Conservation (phyloP, 805 yeast species). For the Blastobotrys muscicola region DNA sequence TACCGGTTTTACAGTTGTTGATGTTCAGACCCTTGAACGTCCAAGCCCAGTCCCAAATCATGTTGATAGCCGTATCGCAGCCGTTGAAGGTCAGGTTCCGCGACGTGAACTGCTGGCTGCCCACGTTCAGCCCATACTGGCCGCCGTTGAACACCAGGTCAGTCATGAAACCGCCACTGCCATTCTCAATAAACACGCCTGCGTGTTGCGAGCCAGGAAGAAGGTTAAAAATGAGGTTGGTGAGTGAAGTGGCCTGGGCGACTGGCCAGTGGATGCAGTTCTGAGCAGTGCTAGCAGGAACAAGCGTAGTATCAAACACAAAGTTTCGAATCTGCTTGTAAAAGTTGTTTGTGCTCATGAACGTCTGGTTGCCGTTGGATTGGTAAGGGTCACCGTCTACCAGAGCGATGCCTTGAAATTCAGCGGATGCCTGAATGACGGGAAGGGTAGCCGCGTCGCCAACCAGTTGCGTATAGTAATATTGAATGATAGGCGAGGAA, state of each 20-base stretch:
- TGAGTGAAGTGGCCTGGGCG: conserved; percentile 6
- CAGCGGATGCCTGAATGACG: conserved; percentile 1
- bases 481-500: conserved; percentile 1
- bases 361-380: conserved; percentile 1
- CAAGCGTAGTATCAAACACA: conserved; percentile 3
- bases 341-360: conserved; percentile 4
- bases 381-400: neutral
- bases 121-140: conserved; percentile 3
- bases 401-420: neutral
- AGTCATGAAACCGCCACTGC: conserved; percentile 5
- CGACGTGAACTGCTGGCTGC: conserved; percentile 5
- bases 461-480: conserved; percentile 4
- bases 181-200: conserved; percentile 5
- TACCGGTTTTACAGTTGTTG: conserved; percentile 1
- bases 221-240: conserved; percentile 5
- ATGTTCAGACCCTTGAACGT: neutral
- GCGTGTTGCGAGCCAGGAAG: conserved; percentile 1
- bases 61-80: conserved; percentile 1
- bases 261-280: conserved; percentile 7
- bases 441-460: conserved; percentile 4
- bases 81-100: conserved; percentile 3
- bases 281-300: neutral
- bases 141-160: conserved; percentile 6
- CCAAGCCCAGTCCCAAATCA: too few relatives aligned
- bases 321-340: conserved; percentile 4